Percentiles rank a stretch among this genome's conserved stretches.
These are phyloP conservation scores for Rubus idaeus DNA, from an alignment of 306 rosid species.

Conservation along the genomic window DNA sequence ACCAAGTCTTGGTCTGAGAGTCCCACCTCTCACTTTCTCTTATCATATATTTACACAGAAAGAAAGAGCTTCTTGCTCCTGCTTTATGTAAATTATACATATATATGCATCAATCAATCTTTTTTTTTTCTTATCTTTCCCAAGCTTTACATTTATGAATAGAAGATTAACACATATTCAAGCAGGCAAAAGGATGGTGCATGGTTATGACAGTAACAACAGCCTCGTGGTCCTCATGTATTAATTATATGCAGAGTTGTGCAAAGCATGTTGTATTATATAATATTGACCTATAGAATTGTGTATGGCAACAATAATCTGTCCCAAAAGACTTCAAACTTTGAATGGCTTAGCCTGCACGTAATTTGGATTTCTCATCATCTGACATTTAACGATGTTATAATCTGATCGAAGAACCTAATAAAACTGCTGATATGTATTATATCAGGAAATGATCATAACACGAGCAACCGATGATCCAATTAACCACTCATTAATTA, in stretches of 20 bases:
- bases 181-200: background rate
- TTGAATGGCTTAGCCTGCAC: no score
- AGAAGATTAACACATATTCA: background rate
- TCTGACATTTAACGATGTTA: no score
- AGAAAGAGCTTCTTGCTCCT: background rate
- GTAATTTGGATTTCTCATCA: no score
- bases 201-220: background rate
- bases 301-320: background rate
- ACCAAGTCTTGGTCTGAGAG: background rate
- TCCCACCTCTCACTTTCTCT: slow-evolving; percentile 2
- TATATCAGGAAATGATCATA: background rate
- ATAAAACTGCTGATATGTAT: background rate
- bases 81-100: slow-evolving; percentile 6
- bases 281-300: background rate
- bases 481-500: background rate
- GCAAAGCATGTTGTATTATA: background rate
- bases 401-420: background rate
- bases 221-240: background rate
- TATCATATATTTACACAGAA: background rate
- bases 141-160: background rate
- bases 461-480: background rate
- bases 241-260: background rate
- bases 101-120: background rate
- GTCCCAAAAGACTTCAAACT: no score
- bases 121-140: background rate